Conservation (phyloP, 1,284 basidiomycete genomes). For the Trametes sp. region DNA sequence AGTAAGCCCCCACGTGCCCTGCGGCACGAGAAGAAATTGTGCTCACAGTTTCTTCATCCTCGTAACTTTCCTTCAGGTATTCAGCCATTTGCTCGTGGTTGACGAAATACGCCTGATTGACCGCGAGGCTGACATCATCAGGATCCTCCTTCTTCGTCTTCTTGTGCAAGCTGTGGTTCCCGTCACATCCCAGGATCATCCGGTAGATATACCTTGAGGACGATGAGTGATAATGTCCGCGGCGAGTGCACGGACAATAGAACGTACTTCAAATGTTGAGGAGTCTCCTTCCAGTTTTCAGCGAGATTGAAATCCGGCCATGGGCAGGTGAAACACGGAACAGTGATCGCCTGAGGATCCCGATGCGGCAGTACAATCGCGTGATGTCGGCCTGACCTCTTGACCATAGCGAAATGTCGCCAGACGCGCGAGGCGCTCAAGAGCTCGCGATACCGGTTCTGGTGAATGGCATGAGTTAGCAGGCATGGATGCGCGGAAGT, state of each 20-base stretch:
- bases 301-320: neutral
- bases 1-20: neutral
- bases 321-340: too few species aligned
- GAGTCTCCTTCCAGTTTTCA: neutral
- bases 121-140: neutral
- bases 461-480: too few species aligned
- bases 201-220: neutral
- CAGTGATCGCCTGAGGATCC: neutral
- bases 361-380: too few species aligned
- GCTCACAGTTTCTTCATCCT: neutral
- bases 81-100: neutral
- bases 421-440: too few species aligned
- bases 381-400: too few species aligned
- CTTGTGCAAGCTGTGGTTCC: conserved; percentile 9
- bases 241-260: neutral
- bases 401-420: too few species aligned
- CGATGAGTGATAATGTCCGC: neutral
- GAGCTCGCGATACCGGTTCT: too few species aligned
- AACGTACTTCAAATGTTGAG: neutral
- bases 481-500: too few species aligned
- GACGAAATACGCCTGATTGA: neutral
- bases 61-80: neutral
- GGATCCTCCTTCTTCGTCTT: conserved; percentile 1
- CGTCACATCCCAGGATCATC: neutral
- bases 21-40: too few species aligned